Conservation (phyloP, 2,329 filamentous ascomycete species). For the Aureobasidium vineae region DNA sequence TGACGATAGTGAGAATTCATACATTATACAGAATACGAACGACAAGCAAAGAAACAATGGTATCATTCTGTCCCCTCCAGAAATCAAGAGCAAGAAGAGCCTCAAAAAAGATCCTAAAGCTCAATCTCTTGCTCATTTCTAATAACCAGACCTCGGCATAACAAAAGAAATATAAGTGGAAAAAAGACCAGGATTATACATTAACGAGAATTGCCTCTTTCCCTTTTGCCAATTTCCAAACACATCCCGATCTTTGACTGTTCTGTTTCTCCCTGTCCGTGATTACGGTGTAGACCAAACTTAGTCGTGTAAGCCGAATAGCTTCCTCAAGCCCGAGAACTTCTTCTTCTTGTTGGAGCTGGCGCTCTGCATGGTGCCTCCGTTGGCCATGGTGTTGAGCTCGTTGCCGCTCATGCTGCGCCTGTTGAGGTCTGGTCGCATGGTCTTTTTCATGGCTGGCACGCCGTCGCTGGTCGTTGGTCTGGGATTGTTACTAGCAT, state of each 20-base stretch:
- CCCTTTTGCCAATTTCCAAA: neutral
- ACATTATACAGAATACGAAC: neutral
- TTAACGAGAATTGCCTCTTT: neutral
- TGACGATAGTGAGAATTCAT: neutral
- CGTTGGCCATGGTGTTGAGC: constrained; percentile 9
- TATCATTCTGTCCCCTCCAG: constrained; percentile 2
- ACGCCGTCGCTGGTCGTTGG: constrained; percentile 40
- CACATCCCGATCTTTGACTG: neutral
- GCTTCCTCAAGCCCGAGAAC: constrained; percentile 63
- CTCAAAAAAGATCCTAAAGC: neutral
- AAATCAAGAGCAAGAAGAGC: neutral
- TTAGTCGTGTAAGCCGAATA: constrained; percentile 61
- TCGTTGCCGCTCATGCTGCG: constrained; percentile 34
- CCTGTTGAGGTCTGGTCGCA: constrained; percentile 36
- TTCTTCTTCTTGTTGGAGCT: constrained; percentile 59
- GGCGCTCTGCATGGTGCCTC: constrained; percentile 35
- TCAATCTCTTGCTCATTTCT: neutral
- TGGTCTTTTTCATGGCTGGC: constrained; percentile 31
- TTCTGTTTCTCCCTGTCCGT: neutral
- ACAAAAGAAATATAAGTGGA: neutral
- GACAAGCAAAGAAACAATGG: neutral
- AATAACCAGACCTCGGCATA: neutral
- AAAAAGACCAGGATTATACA: constrained; percentile 14
- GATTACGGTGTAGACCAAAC: neutral
- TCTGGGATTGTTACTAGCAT: constrained; percentile 27